Conservation (phyloP, 805 yeast species). For the Candida sithepensis region DNA sequence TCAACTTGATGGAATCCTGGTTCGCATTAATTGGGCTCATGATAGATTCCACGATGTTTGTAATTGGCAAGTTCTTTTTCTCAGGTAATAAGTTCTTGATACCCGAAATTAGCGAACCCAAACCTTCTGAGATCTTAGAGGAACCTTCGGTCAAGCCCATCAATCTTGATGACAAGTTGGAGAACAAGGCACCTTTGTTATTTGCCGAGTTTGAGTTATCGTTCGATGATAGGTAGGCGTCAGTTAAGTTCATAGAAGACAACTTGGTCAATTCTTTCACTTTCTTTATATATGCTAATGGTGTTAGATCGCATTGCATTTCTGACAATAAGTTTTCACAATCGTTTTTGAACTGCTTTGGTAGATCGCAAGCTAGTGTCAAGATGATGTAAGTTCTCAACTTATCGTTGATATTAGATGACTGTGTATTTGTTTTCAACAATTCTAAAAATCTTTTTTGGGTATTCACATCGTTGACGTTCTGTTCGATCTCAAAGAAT, state of each 20-base stretch:
- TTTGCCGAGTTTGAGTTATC: constrained; percentile 30
- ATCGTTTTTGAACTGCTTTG: constrained; percentile 46
- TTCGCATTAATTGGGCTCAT: constrained; percentile 76
- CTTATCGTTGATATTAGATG: constrained; percentile 63
- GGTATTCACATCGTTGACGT: constrained; percentile 56
- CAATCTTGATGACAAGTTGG: constrained; percentile 70
- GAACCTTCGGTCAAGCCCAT: constrained; percentile 76
- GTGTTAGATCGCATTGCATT: constrained; percentile 55
- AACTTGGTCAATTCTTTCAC: constrained; percentile 73
- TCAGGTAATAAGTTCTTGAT: constrained; percentile 85
- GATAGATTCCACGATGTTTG: constrained; percentile 85
- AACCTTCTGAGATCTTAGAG: constrained; percentile 72
- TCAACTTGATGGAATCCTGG: constrained; percentile 59
- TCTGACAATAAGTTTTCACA: constrained; percentile 60
- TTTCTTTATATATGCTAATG: constrained; percentile 72
- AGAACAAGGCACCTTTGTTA: constrained; percentile 50
- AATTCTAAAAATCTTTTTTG: constrained; percentile 59
- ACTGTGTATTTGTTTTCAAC: constrained; percentile 50
- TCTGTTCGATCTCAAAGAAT: constrained; percentile 92
- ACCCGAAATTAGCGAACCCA: constrained; percentile 84
- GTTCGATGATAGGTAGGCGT: constrained; percentile 19
- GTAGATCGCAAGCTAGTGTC: constrained; percentile 51
- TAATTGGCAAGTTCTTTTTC: constrained; percentile 82
- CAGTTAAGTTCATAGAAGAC: constrained; percentile 35
- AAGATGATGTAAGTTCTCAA: constrained; percentile 85